A percentile compares a stretch with the other conserved stretches of the same genome.
These are phyloP conservation scores for Lavandula angustifolia DNA, from an alignment of 257 asterid species.

Conservation along the genomic window DNA sequence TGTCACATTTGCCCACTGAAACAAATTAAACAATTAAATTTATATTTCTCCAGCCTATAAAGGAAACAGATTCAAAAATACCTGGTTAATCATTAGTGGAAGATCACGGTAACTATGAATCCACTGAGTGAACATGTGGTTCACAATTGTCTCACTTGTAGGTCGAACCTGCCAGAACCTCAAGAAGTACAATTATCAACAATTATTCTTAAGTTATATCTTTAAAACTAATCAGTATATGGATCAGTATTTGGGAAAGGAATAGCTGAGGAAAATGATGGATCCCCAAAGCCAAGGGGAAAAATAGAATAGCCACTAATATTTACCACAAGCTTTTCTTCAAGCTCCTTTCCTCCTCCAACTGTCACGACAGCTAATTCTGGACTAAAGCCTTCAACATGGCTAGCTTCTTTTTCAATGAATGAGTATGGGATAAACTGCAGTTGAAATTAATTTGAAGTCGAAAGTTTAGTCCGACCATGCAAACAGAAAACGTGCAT, in stretches of 20 bases:
- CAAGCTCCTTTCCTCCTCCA: constrained; percentile 99
- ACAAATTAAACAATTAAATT: constrained; percentile 25
- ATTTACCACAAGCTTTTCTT: constrained; percentile 98
- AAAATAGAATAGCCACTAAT: constrained; percentile 25
- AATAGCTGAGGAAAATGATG: constrained; percentile 18
- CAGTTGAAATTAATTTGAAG: constrained; percentile 26
- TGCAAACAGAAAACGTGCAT: neutral
- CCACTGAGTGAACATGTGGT: constrained; percentile 99
- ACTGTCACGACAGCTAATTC: constrained; percentile 92
- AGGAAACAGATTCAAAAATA: constrained; percentile 30
- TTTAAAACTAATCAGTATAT: constrained; percentile 28
- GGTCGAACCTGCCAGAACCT: constrained; percentile 99
- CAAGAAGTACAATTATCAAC: constrained; percentile 70
- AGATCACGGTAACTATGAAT: constrained; percentile 98
- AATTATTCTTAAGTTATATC: constrained; percentile 45
- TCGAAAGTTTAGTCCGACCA: constrained; percentile 26
- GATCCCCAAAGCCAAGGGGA: neutral
- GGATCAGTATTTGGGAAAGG: constrained; percentile 3
- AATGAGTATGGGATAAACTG: constrained; percentile 95
- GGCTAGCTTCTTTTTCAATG: constrained; percentile 99
- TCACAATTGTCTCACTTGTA: constrained; percentile 98
- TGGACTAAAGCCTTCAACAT: constrained; percentile 97
- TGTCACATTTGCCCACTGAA: constrained; percentile 97
- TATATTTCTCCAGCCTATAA: constrained; percentile 12
- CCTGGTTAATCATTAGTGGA: constrained; percentile 99